These are phyloP conservation scores for Rhizophagus prolifer DNA, from an alignment of 192 early-diverging fungal species.

Conservation along the genomic window DNA sequence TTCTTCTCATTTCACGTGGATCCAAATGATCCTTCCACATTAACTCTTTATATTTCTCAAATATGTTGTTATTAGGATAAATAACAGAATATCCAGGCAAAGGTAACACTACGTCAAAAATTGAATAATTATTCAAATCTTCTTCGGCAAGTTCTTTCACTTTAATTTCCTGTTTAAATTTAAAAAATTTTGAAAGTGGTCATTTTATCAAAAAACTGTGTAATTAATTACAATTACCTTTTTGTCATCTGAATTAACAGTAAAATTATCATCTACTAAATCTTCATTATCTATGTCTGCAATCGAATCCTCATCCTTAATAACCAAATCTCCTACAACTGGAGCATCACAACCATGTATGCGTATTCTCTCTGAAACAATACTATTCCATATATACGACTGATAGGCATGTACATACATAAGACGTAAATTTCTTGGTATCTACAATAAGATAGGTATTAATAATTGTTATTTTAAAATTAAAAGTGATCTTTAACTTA, in stretches of 20 bases:
- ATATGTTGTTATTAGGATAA: slow-evolving; percentile 79
- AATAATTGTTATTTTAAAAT: not conserved
- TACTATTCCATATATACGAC: slow-evolving; percentile 90
- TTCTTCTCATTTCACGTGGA: slow-evolving; percentile 61
- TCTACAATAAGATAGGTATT: slow-evolving; percentile 38
- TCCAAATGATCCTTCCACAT: slow-evolving; percentile 77
- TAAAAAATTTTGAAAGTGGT: not conserved
- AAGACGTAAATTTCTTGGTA: slow-evolving; percentile 80
- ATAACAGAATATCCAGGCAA: slow-evolving; percentile 76
- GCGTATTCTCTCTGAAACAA: slow-evolving; percentile 71
- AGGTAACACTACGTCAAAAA: slow-evolving; percentile 91
- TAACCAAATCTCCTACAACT: slow-evolving; percentile 86
- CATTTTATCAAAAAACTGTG: not conserved
- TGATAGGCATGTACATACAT: slow-evolving; percentile 99
- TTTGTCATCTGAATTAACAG: slow-evolving; percentile 29
- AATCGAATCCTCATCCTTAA: slow-evolving; percentile 35
- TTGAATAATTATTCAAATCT: slow-evolving; percentile 66
- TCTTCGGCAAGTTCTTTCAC: slow-evolving; percentile 65
- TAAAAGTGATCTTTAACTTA: slow-evolving; percentile 31
- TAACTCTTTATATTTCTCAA: slow-evolving; percentile 60
- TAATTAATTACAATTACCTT: slow-evolving; percentile 25
- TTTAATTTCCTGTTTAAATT: slow-evolving; percentile 30
- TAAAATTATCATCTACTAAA: slow-evolving; percentile 36
- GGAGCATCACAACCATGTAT: slow-evolving; percentile 62
- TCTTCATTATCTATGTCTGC: slow-evolving; percentile 22